Evolutionary conservation across 345 rosid species (phyloP), one percentile per base, ranked within the genome.

Genomic region (Gossypium rotundifolium): DNA sequence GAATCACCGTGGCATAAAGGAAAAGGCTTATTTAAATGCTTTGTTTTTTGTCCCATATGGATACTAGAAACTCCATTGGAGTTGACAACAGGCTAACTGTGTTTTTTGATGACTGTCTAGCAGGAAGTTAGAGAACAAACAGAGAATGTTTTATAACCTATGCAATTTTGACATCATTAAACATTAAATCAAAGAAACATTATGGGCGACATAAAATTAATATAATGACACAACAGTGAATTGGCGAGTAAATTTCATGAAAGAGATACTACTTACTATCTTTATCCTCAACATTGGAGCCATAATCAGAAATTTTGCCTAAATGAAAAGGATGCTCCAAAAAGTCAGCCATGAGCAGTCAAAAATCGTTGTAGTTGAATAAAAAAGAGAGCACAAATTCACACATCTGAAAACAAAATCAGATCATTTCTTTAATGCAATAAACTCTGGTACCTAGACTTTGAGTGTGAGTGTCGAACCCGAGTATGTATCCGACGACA

Each of bases 241-340:
- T 9, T 51, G 73, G 11, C 16, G 45, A 49, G 11, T 68, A 49
- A 68, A 17, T 69, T 69, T 20, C 58, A 27, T n/a, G 60, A 27
- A 60, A 29, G 62, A 17, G 48, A 27, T 49, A 74, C 85, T 62
- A 84, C 87, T 81, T 81, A 87, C 91, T 79, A 69, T 73, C 80
- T 76, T 83, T 80, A 60, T 75, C 83, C 66, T 75, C 80, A 75
- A 77, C 79, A 77, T 71, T 77, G 67, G 84, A 66, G 75, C 83
- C 89, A 71, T 83, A 80, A 75, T 81, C 83, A 70, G 79, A 78
- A 51, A 60, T 64, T 70, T 83, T 83, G 63, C 90, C 90, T 87
- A 76, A 52, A 80, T 33, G 81, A 53, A 54, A 55, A 74, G 59
- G 18, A 46, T 2, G 42, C 22, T 66, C 54, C 49, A 78, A 62